Conservation (phyloP, 805 yeast genomes). For the Starmerella floris region DNA sequence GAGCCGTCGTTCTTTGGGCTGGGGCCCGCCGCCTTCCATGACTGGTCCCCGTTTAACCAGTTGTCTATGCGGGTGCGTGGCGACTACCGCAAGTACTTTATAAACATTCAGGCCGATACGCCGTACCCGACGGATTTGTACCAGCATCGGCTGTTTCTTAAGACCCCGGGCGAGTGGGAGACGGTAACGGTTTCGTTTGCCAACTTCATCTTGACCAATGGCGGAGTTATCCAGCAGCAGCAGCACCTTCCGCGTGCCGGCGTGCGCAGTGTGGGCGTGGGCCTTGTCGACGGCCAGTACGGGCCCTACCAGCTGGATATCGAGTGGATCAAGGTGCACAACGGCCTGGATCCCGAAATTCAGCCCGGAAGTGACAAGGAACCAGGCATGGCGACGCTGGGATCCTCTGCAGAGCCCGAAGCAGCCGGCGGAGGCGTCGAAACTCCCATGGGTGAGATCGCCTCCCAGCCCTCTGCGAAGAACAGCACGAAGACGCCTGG, state of each 20-base stretch:
- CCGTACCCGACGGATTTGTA: slow-evolving; percentile 65
- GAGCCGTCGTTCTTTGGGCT: slow-evolving; percentile 33
- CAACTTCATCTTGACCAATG: slow-evolving; percentile 70
- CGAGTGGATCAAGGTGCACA: slow-evolving; percentile 57
- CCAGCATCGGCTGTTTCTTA: slow-evolving; percentile 66
- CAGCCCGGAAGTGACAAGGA: not conserved
- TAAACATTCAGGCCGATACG: slow-evolving; percentile 70
- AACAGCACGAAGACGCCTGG: slow-evolving; percentile 5
- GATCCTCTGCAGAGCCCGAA: slow-evolving; percentile 3
- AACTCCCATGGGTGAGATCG: slow-evolving; percentile 7
- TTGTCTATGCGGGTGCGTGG: slow-evolving; percentile 60
- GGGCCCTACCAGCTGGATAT: slow-evolving; percentile 62
- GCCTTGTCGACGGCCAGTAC: slow-evolving; percentile 60
- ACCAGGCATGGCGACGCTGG: not conserved
- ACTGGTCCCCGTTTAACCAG: slow-evolving; percentile 51
- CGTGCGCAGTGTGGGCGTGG: slow-evolving; percentile 63
- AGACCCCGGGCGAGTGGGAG: slow-evolving; percentile 68
- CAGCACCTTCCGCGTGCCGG: slow-evolving; percentile 46
- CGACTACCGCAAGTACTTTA: slow-evolving; percentile 58
- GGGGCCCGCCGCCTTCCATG: slow-evolving; percentile 43
- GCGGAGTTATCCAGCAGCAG: slow-evolving; percentile 56
- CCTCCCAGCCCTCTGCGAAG: not conserved
- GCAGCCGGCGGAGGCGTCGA: slow-evolving; percentile 2
- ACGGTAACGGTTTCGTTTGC: slow-evolving; percentile 64
- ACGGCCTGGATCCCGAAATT: slow-evolving; percentile 13